Evolutionary conservation across 2,329 filamentous ascomycete genomes (phyloP).

Genomic region (Cordyceps pruinosa): DNA sequence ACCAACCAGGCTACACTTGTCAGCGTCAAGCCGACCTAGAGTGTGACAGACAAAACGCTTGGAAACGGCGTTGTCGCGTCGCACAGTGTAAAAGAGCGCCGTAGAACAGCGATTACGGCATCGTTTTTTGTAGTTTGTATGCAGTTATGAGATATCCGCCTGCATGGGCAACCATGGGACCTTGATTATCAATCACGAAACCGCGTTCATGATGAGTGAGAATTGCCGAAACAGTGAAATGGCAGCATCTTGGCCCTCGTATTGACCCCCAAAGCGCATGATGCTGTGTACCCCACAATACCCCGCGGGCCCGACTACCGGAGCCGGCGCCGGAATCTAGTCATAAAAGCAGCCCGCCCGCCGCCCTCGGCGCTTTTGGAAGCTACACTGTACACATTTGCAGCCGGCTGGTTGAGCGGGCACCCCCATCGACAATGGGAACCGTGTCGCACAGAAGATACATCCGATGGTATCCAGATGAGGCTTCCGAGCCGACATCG

Average conservation of each 20-base stretch:
- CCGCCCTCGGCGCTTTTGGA: neutral
- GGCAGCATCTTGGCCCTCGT: neutral
- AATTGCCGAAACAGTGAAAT: neutral
- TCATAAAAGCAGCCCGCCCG: neutral
- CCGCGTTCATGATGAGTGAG: neutral
- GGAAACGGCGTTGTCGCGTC: neutral
- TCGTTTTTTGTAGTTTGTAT: constrained; percentile 7
- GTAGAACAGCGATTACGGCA: neutral
- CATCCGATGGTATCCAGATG: constrained; percentile 50
- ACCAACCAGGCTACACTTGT: constrained; percentile 35
- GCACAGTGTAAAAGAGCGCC: neutral
- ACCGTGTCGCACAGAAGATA: constrained; percentile 51
- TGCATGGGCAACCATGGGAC: neutral
- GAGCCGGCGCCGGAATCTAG: constrained; percentile 3
- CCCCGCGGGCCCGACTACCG: constrained; percentile 8
- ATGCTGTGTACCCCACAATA: constrained; percentile 1
- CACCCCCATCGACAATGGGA: constrained; percentile 25
- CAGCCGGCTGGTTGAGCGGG: neutral
- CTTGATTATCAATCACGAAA: neutral
- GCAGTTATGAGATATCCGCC: constrained; percentile 10
- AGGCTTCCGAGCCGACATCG: constrained; percentile 51
- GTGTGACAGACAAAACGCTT: neutral
- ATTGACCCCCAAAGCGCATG: neutral
- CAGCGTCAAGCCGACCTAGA: neutral
- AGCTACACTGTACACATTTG: neutral